phyloP scores from a whole-genome alignment of 2,329 filamentous ascomycete species.

The Penicillium sp. region DNA sequence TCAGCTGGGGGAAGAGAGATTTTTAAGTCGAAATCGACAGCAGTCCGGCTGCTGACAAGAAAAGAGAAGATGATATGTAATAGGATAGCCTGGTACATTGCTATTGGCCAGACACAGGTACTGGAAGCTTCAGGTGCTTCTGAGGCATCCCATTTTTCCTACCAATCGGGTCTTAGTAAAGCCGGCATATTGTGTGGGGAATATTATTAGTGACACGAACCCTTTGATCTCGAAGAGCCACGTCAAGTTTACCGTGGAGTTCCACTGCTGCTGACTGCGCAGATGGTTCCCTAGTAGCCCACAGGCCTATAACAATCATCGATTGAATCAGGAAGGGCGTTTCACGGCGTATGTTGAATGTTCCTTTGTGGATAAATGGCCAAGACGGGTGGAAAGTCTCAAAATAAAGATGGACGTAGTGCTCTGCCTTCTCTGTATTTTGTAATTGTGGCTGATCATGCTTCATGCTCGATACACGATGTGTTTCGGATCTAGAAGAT shows the following conservation, averaged over 20 bases:
- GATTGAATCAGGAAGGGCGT: constrained; percentile 31
- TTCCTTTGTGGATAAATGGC: constrained; percentile 29
- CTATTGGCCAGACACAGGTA: constrained; percentile 30
- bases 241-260: constrained; percentile 25
- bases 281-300: constrained; percentile 20
- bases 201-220: constrained; percentile 12
- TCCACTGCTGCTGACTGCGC: constrained; percentile 25
- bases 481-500: neutral
- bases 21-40: constrained; percentile 17
- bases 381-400: constrained; percentile 29
- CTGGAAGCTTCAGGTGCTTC: constrained; percentile 1
- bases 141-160: constrained; percentile 29
- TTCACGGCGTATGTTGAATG: constrained; percentile 25
- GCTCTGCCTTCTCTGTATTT: constrained; percentile 5
- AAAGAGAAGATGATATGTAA: constrained; percentile 33
- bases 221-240: constrained; percentile 28
- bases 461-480: neutral
- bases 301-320: constrained; percentile 31
- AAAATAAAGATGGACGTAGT: constrained; percentile 29
- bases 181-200: too few relatives aligned
- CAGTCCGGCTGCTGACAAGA: neutral
- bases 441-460: neutral
- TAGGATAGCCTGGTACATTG: constrained; percentile 35
- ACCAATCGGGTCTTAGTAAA: neutral
- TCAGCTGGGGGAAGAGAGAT: constrained; percentile 6